Percentiles rank a stretch among this genome's conserved stretches.
These are phyloP conservation scores for Sporisorium reilianum DNA, from an alignment of 1,284 basidiomycete species.

Conservation along the genomic window DNA sequence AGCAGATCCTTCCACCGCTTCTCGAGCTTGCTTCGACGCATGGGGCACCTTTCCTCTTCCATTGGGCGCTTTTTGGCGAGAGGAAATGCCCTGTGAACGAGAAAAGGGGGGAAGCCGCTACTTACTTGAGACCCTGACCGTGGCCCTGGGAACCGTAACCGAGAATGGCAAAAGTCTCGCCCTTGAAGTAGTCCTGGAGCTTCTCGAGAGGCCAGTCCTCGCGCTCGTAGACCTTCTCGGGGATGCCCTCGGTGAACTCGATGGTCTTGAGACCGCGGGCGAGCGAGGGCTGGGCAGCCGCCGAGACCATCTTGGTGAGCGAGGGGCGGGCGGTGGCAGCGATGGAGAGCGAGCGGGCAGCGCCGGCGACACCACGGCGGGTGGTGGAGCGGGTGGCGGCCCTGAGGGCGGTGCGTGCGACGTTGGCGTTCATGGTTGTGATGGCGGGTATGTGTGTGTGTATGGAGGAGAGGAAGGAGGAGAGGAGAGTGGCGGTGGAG, in stretches of 20 bases:
- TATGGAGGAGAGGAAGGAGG: background rate
- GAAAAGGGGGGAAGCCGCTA: slow-evolving; percentile 19
- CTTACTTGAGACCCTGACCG: slow-evolving; percentile 90
- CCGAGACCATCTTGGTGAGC: slow-evolving; percentile 43
- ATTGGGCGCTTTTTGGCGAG: no score
- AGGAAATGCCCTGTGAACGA: background rate
- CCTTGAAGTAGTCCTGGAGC: slow-evolving; percentile 95
- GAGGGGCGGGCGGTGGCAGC: slow-evolving; percentile 47
- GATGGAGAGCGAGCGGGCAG: slow-evolving; percentile 51
- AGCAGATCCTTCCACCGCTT: background rate
- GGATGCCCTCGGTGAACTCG: slow-evolving; percentile 87
- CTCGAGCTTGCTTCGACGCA: background rate
- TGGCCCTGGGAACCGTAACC: slow-evolving; percentile 97
- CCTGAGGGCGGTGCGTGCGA: slow-evolving; percentile 53
- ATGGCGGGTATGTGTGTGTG: background rate
- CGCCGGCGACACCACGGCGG: slow-evolving; percentile 35
- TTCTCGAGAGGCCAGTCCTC: slow-evolving; percentile 97
- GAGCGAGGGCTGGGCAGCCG: slow-evolving; percentile 49
- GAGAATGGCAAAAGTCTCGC: slow-evolving; percentile 91
- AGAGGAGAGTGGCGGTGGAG: slow-evolving; percentile 1
- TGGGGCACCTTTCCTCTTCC: no score
- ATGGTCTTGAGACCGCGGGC: slow-evolving; percentile 87
- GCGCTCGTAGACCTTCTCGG: slow-evolving; percentile 97
- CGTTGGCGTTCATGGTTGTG: slow-evolving; percentile 53
- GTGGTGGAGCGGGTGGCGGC: slow-evolving; percentile 52